A percentile compares a stretch with the other conserved stretches of the same genome.
phyloP scores from a whole-genome alignment of 805 yeast species.

The Starmerella roubikii region DNA sequence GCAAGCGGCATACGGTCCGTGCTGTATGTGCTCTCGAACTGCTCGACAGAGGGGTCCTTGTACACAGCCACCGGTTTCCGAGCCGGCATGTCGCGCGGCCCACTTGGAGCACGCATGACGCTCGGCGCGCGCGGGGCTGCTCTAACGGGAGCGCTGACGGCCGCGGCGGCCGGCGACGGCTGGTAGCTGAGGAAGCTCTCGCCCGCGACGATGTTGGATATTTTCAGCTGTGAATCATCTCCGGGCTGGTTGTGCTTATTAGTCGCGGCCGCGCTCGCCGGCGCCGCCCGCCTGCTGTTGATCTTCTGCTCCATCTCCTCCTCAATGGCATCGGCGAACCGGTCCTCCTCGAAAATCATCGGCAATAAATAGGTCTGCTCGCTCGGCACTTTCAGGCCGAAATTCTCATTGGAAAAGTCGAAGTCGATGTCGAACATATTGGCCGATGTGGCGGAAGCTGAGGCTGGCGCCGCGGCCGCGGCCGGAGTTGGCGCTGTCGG shows the following conservation, averaged over 20 bases:
- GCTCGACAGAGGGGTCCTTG: not conserved
- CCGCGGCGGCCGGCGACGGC: constrained; percentile 19
- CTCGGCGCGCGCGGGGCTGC: constrained; percentile 18
- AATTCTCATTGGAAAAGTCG: constrained; percentile 1
- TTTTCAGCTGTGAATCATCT: constrained; percentile 14
- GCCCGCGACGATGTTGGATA: constrained; percentile 13
- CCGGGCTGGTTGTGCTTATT: constrained; percentile 2
- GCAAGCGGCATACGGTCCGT: constrained; percentile 8
- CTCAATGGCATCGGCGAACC: constrained; percentile 29
- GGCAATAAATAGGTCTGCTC: constrained; percentile 23
- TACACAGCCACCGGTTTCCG: constrained; percentile 17
- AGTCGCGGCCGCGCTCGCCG: not conserved
- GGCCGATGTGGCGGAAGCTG: too few species aligned
- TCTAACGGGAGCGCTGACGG: constrained; percentile 15
- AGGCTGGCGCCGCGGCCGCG: too few species aligned
- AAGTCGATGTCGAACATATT: not conserved
- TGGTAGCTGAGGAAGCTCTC: constrained; percentile 18
- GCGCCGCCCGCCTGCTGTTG: constrained; percentile 12
- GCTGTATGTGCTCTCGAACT: not conserved
- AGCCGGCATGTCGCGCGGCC: constrained; percentile 10
- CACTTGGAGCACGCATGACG: too few species aligned
- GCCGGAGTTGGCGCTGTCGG: too few species aligned
- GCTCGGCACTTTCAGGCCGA: not conserved
- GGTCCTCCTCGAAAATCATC: constrained; percentile 30
- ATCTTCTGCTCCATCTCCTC: constrained; percentile 25